A percentile compares a stretch with the other conserved stretches of the same genome.
These are phyloP conservation scores for Salix arbutifolia DNA, from an alignment of 345 rosid species.

Conservation along the genomic window DNA sequence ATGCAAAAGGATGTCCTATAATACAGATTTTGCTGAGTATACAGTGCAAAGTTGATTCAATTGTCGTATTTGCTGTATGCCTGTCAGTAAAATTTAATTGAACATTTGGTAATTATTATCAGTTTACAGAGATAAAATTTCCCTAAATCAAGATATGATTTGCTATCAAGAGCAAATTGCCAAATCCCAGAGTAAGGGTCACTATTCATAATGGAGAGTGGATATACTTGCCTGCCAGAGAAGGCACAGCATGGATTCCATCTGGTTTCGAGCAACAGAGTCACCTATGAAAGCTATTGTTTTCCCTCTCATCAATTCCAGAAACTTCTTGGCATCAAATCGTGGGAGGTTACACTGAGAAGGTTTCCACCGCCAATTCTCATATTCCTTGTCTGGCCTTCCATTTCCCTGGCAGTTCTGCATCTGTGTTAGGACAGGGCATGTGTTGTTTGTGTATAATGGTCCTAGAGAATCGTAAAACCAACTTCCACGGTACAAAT, in stretches of 20 bases:
- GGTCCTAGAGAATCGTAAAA: constrained; percentile 78
- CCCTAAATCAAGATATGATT: not conserved
- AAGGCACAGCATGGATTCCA: constrained; percentile 96
- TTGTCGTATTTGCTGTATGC: not conserved
- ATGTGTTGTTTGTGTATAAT: constrained; percentile 78
- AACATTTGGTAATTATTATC: not conserved
- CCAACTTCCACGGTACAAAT: constrained; percentile 81
- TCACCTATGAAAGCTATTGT: constrained; percentile 91
- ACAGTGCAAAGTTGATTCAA: not conserved
- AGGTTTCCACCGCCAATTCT: constrained; percentile 97
- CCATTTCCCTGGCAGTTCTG: constrained; percentile 99
- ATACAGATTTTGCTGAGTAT: too few species aligned
- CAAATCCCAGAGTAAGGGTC: not conserved
- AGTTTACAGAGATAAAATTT: not conserved
- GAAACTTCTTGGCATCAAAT: constrained; percentile 79
- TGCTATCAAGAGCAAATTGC: not conserved
- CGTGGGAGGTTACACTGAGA: constrained; percentile 82
- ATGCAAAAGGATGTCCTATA: not conserved
- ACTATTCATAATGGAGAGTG: not conserved
- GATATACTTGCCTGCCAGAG: constrained; percentile 86
- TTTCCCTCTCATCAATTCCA: constrained; percentile 90
- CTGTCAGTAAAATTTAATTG: not conserved
- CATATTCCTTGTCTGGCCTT: constrained; percentile 86
- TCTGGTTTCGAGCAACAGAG: constrained; percentile 96
- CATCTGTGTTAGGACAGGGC: constrained; percentile 91